Percentiles rank a stretch among this genome's conserved stretches.
Evolutionary conservation across 768 basidiomycete species (phyloP).

Genomic region (Boletellus ananiceps): DNA sequence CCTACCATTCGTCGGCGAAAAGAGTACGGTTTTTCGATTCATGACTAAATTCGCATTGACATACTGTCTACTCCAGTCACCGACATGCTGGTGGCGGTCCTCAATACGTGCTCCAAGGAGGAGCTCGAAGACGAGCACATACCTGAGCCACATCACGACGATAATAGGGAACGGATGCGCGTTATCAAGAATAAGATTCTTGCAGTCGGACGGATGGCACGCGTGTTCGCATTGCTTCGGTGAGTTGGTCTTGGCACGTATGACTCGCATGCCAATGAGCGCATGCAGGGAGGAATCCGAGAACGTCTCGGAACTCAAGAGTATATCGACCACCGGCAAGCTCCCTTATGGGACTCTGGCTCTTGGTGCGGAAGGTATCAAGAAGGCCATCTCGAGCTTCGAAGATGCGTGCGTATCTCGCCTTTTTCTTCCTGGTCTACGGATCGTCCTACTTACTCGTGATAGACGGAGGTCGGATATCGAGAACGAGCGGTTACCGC

Average conservation of each 20-base stretch:
- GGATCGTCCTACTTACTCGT: background rate
- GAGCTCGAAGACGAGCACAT: conserved; percentile 75
- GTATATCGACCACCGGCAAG: conserved; percentile 44
- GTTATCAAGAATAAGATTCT: conserved; percentile 73
- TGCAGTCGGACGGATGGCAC: conserved; percentile 63
- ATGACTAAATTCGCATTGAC: background rate
- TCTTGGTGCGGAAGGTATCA: conserved; percentile 65
- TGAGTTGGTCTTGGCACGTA: conserved; percentile 25
- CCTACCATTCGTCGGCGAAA: conserved; percentile 93
- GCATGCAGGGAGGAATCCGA: conserved; percentile 55
- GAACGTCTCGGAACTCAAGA: conserved; percentile 68
- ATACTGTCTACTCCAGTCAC: conserved; percentile 61
- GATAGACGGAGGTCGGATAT: conserved; percentile 24
- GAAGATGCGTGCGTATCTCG: conserved; percentile 54
- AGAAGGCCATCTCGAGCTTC: conserved; percentile 64
- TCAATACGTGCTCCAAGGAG: conserved; percentile 93
- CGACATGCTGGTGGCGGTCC: conserved; percentile 95
- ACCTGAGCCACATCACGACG: conserved; percentile 25
- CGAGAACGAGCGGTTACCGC: conserved; percentile 28
- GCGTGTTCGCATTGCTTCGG: conserved; percentile 65
- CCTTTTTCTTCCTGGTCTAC: background rate
- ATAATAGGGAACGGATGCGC: conserved; percentile 39
- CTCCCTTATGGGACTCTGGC: conserved; percentile 54
- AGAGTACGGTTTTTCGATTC: conserved; percentile 56
- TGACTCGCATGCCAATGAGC: background rate